Conservation (phyloP, 352 stramenopile species). For the Phytopythium chamaehyphon region DNA sequence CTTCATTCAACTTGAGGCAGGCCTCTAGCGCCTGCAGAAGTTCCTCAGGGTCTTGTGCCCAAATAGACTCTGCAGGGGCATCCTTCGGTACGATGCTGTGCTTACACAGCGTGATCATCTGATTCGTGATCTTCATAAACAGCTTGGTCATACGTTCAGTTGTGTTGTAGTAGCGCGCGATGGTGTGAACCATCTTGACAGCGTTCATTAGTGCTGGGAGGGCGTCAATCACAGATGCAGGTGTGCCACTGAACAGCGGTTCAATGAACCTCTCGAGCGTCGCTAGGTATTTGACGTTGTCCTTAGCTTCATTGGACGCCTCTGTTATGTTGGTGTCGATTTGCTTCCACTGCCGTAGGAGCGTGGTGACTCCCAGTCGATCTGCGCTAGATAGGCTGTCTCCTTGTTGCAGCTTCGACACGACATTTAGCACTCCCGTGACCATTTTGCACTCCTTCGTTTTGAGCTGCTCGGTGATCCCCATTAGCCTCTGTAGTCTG, state of each 20-base stretch:
- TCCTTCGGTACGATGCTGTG: slow-evolving; percentile 46
- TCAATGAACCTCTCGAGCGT: slow-evolving; percentile 87
- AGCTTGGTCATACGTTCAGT: slow-evolving; percentile 89
- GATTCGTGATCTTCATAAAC: slow-evolving; percentile 90
- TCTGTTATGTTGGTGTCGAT: slow-evolving; percentile 89
- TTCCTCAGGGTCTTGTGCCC: slow-evolving; percentile 67
- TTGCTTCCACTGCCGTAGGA: slow-evolving; percentile 83
- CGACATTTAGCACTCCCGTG: slow-evolving; percentile 73
- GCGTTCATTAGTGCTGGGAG: slow-evolving; percentile 88
- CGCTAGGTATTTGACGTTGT: slow-evolving; percentile 85
- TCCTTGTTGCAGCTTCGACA: slow-evolving; percentile 75
- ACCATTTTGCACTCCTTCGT: slow-evolving; percentile 88
- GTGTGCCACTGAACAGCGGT: slow-evolving; percentile 64
- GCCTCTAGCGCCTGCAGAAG: slow-evolving; percentile 66
- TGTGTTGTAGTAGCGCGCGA: slow-evolving; percentile 88
- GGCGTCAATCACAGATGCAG: slow-evolving; percentile 58
- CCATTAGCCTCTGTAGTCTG: slow-evolving; percentile 75
- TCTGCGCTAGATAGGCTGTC: slow-evolving; percentile 21
- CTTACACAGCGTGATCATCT: slow-evolving; percentile 86
- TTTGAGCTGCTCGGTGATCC: slow-evolving; percentile 88
- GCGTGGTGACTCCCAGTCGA: slow-evolving; percentile 50
- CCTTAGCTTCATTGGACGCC: slow-evolving; percentile 79
- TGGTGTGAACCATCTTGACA: slow-evolving; percentile 90
- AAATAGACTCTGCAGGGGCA: slow-evolving; percentile 59
- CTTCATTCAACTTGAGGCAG: slow-evolving; percentile 86